A percentile compares a stretch with the other conserved stretches of the same genome.
phyloP scores from a whole-genome alignment of 768 basidiomycete genomes.

The Calvatia gigantea region DNA sequence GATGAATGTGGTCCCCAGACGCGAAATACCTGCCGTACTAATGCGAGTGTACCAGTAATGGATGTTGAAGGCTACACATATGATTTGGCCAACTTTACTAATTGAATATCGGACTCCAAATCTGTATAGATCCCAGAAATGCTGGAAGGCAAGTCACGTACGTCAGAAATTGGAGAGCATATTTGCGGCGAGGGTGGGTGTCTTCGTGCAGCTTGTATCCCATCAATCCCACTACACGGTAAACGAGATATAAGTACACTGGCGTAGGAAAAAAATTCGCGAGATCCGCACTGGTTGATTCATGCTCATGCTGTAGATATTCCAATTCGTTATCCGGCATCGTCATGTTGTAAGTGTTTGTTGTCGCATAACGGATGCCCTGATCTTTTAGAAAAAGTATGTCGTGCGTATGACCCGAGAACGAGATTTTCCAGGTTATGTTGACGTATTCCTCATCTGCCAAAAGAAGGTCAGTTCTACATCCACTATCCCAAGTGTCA shows the following conservation, averaged over 20 bases:
- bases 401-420: constrained; percentile 20
- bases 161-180: constrained; percentile 12
- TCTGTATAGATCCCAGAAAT: too few relatives aligned
- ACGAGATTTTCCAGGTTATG: constrained; percentile 30
- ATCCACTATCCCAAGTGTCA: too few relatives aligned
- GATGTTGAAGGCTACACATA: constrained; percentile 19
- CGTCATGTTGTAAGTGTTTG: constrained; percentile 15
- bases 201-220: constrained; percentile 26
- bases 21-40: constrained; percentile 30
- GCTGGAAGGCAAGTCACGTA: constrained; percentile 14
- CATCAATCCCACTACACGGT: constrained; percentile 26
- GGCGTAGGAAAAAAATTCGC: background rate
- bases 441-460: constrained; percentile 23
- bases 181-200: constrained; percentile 24
- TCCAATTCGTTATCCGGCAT: constrained; percentile 21
- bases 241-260: too few relatives aligned
- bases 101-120: too few relatives aligned
- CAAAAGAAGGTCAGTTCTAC: too few relatives aligned
- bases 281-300: constrained; percentile 21
- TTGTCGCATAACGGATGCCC: too few relatives aligned
- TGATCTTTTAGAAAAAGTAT: constrained; percentile 16
- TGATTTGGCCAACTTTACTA: constrained; percentile 14
- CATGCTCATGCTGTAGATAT: constrained; percentile 19
- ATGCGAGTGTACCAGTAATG: constrained; percentile 33
- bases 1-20: constrained; percentile 20